Evolutionary conservation across 1,139 yeast genomes (phyloP).

Genomic region (Suhomyces coccinellae): DNA sequence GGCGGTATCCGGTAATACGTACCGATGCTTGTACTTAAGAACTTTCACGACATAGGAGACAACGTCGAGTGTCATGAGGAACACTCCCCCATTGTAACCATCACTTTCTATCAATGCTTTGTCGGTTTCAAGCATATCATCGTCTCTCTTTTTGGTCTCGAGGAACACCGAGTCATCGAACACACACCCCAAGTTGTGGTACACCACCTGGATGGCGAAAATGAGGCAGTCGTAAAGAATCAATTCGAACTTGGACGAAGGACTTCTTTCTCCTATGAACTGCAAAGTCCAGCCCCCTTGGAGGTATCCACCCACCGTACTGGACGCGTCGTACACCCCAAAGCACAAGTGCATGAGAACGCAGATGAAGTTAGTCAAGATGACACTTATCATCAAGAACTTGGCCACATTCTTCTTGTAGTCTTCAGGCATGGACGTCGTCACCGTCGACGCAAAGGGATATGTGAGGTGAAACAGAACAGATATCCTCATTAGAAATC

Average conservation of each 20-base stretch:
- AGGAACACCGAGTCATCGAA: conserved; percentile 35
- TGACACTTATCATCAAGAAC: conserved; percentile 28
- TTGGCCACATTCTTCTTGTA: conserved; percentile 30
- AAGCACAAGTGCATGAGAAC: conserved; percentile 30
- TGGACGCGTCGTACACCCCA: conserved; percentile 25
- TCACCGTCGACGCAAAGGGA: conserved; percentile 23
- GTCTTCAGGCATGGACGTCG: conserved; percentile 21
- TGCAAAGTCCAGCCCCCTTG: conserved; percentile 42
- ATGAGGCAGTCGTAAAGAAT: conserved; percentile 30
- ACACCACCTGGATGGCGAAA: conserved; percentile 30
- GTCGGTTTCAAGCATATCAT: conserved; percentile 10
- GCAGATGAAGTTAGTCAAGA: conserved; percentile 29
- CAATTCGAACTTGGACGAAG: conserved; percentile 29
- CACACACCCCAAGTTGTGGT: conserved; percentile 35
- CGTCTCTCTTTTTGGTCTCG: conserved; percentile 11
- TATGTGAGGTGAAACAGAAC: conserved; percentile 33
- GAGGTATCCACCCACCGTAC: conserved; percentile 21
- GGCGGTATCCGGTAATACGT: background rate
- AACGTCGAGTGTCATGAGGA: conserved; percentile 31
- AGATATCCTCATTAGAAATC: conserved; percentile 28
- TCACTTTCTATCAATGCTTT: conserved; percentile 28
- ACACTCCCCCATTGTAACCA: conserved; percentile 45
- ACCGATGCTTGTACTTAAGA: conserved; percentile 11
- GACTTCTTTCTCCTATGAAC: conserved; percentile 43
- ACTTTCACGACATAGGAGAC: conserved; percentile 18